Evolutionary conservation across 2,329 filamentous ascomycete species (phyloP).

Genomic region (Alternaria sp.): DNA sequence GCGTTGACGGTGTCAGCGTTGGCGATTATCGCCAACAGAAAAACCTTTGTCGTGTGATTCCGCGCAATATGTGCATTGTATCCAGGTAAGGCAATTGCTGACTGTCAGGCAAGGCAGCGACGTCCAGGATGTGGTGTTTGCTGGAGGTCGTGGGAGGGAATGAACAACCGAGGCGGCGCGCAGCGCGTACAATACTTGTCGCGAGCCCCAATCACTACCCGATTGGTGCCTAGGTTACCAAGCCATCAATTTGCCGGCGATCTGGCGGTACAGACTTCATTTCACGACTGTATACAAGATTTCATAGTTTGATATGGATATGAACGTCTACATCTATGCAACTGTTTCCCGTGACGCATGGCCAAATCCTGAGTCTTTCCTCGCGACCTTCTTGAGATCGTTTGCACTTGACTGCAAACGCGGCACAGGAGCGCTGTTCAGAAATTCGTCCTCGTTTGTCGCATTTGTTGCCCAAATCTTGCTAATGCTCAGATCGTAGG

Average conservation of each 20-base stretch:
- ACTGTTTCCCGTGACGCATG: slow-evolving; percentile 14
- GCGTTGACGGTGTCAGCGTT: not conserved
- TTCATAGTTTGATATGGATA: not conserved
- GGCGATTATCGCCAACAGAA: slow-evolving; percentile 2
- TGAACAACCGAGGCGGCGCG: slow-evolving; percentile 20
- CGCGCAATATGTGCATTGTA: not conserved
- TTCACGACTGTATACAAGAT: not conserved
- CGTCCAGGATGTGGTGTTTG: slow-evolving; percentile 12
- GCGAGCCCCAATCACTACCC: slow-evolving; percentile 7
- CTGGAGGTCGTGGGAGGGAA: slow-evolving; percentile 9
- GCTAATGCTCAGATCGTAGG: slow-evolving; percentile 86
- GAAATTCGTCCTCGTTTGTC: slow-evolving; percentile 43
- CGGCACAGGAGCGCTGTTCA: slow-evolving; percentile 32
- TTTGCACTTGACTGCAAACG: slow-evolving; percentile 22
- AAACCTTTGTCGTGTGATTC: not conserved
- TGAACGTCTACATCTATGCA: slow-evolving; percentile 14
- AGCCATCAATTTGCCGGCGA: not conserved
- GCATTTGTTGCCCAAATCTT: slow-evolving; percentile 90
- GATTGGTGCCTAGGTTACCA: not conserved
- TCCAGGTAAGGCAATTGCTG: not conserved
- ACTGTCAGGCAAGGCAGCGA: not conserved
- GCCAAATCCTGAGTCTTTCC: slow-evolving; percentile 20
- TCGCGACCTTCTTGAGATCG: slow-evolving; percentile 25
- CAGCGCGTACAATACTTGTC: slow-evolving; percentile 15
- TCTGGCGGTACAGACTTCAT: not conserved